Evolutionary conservation across 2,329 filamentous ascomycete genomes (phyloP).

Genomic region (Mycosphaerella sp.): DNA sequence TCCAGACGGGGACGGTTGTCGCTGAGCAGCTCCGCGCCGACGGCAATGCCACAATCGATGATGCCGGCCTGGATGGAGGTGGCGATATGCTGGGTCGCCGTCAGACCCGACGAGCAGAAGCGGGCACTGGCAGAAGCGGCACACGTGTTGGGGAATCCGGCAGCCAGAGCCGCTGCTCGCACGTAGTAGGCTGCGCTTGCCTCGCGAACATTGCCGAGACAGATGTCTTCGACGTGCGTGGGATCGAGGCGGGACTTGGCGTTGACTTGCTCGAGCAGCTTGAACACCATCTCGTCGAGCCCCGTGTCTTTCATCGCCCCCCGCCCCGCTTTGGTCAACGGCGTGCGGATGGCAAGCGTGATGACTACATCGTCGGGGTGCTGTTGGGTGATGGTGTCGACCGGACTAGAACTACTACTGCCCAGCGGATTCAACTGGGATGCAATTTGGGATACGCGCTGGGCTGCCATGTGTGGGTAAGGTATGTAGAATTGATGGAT

Average conservation of each 20-base stretch:
- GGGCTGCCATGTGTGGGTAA: conserved; percentile 5
- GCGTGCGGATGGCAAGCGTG: conserved; percentile 83
- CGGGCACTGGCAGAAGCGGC: conserved; percentile 76
- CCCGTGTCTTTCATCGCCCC: conserved; percentile 92
- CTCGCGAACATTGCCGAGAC: conserved; percentile 81
- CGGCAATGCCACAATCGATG: conserved; percentile 68
- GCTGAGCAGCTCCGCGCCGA: conserved; percentile 93
- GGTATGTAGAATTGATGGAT: not conserved
- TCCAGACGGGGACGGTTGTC: conserved; percentile 78
- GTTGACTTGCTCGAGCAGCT: conserved; percentile 62
- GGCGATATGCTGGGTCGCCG: conserved; percentile 69
- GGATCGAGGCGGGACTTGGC: conserved; percentile 31
- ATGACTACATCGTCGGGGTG: conserved; percentile 96
- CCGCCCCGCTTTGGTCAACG: conserved; percentile 80
- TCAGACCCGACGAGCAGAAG: conserved; percentile 75
- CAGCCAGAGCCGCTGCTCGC: conserved; percentile 77
- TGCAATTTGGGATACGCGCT: conserved; percentile 16
- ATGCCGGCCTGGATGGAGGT: conserved; percentile 67
- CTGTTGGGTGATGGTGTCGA: conserved; percentile 40
- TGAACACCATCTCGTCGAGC: conserved; percentile 79
- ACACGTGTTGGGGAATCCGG: conserved; percentile 84
- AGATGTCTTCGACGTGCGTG: conserved; percentile 59
- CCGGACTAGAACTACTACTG: too few relatives aligned
- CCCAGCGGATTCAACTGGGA: conserved; percentile 18
- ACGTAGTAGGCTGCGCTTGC: conserved; percentile 79